phyloP scores from a whole-genome alignment of 768 basidiomycete species.

The Leccinum truebloodii region DNA sequence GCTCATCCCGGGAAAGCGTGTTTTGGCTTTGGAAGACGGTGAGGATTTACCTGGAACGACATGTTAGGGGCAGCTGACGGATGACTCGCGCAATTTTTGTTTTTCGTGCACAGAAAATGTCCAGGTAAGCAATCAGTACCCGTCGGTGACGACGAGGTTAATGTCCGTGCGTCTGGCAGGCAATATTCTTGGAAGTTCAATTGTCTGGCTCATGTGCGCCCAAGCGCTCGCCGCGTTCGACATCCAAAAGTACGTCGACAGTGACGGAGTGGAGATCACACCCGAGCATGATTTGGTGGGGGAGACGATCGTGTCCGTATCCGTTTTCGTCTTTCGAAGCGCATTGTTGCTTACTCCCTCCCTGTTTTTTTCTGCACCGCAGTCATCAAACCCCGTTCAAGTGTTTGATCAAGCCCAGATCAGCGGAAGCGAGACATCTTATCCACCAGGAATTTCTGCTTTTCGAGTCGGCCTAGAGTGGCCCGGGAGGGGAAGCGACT shows the following conservation, averaged over 20 bases:
- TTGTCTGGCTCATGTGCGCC: slow-evolving; percentile 11
- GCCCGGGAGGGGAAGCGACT: rapidly evolving
- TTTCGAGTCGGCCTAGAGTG: background rate
- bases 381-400: background rate
- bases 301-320: slow-evolving; percentile 8
- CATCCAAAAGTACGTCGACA: slow-evolving; percentile 40
- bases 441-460: background rate
- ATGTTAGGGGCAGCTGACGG: background rate
- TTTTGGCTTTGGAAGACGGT: slow-evolving; percentile 26
- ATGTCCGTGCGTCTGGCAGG: background rate
- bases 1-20: slow-evolving; percentile 11
- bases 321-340: background rate
- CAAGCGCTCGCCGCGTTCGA: slow-evolving; percentile 46
- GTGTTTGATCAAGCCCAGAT: background rate
- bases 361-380: background rate
- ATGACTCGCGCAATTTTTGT: no score
- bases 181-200: background rate
- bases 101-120: slow-evolving; percentile 6
- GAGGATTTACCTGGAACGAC: background rate
- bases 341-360: background rate
- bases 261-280: slow-evolving; percentile 39
- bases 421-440: background rate
- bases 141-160: background rate
- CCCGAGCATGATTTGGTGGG: slow-evolving; percentile 42
- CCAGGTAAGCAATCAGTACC: slow-evolving; percentile 7